A percentile compares a stretch with the other conserved stretches of the same genome.
Evolutionary conservation across 1,139 yeast species (phyloP).

Genomic region (Lodderomyces orthopsilosis): DNA sequence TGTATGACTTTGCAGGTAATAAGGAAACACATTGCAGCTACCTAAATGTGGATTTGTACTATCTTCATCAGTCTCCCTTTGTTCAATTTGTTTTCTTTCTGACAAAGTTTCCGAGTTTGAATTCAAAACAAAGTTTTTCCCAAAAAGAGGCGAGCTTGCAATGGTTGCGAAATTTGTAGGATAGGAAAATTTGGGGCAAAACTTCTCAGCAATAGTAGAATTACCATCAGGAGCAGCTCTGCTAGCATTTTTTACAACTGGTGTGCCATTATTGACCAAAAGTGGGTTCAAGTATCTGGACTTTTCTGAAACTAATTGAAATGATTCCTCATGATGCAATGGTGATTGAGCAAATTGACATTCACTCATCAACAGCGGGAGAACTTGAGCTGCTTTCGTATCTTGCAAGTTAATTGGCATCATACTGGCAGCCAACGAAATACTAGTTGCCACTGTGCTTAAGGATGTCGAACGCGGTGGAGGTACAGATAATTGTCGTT

Average conservation of each 20-base stretch:
- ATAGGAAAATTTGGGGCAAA: background rate
- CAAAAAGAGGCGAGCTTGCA: slow-evolving; percentile 7
- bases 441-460: background rate
- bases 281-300: background rate
- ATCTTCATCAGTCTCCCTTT: background rate
- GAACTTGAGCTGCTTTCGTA: background rate
- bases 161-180: slow-evolving; percentile 1
- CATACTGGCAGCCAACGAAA: background rate
- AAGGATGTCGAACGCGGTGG: background rate
- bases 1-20: slow-evolving; percentile 5
- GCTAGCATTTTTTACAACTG: too few relatives aligned
- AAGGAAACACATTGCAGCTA: slow-evolving; percentile 4
- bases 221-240: background rate
- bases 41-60: background rate
- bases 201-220: background rate
- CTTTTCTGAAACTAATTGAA: background rate
- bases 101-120: background rate
- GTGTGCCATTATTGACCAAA: background rate
- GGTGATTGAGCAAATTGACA: background rate
- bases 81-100: background rate
- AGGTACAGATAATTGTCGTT: background rate
- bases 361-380: background rate
- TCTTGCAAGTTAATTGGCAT: background rate
- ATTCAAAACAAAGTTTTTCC: slow-evolving; percentile 2
- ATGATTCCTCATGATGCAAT: background rate